These are phyloP conservation scores for Hansenula lynferdii DNA, from an alignment of 1,139 yeast genomes.

Conservation along the genomic window DNA sequence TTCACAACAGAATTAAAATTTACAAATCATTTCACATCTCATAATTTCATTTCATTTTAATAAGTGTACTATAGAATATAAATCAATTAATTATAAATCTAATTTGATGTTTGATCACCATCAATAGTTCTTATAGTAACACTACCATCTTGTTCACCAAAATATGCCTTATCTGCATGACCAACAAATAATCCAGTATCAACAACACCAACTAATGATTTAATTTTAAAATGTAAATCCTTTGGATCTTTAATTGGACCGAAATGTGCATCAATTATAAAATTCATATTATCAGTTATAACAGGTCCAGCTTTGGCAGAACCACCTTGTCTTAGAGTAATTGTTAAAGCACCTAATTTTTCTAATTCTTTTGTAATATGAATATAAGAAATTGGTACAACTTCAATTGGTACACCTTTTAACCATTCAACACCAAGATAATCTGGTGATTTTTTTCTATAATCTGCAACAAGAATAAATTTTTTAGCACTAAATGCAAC, in stretches of 20 bases:
- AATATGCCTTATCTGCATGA: constrained; percentile 72
- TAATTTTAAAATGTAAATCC: constrained; percentile 59
- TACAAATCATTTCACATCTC: not conserved
- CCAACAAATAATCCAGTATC: constrained; percentile 89
- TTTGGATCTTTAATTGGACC: constrained; percentile 66
- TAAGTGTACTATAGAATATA: not conserved
- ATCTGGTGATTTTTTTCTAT: constrained; percentile 66
- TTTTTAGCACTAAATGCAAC: constrained; percentile 78
- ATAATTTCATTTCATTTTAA: not conserved
- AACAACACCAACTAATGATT: constrained; percentile 85
- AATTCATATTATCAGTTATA: constrained; percentile 95
- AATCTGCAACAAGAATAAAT: constrained; percentile 90
- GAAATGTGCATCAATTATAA: constrained; percentile 90
- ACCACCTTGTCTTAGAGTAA: constrained; percentile 79
- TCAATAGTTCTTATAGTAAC: constrained; percentile 32
- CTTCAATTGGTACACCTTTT: constrained; percentile 93
- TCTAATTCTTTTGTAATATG: constrained; percentile 64
- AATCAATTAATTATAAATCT: not conserved
- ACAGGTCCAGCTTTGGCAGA: constrained; percentile 96
- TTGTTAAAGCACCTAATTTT: constrained; percentile 60
- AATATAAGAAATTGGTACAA: constrained; percentile 84
- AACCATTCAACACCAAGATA: constrained; percentile 77
- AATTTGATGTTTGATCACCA: constrained; percentile 14
- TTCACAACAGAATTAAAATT: not conserved
- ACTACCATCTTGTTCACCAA: constrained; percentile 77